Base-by-base conservation (phyloP, 768 basidiomycete species). In the Lactarius indigo region DNA sequence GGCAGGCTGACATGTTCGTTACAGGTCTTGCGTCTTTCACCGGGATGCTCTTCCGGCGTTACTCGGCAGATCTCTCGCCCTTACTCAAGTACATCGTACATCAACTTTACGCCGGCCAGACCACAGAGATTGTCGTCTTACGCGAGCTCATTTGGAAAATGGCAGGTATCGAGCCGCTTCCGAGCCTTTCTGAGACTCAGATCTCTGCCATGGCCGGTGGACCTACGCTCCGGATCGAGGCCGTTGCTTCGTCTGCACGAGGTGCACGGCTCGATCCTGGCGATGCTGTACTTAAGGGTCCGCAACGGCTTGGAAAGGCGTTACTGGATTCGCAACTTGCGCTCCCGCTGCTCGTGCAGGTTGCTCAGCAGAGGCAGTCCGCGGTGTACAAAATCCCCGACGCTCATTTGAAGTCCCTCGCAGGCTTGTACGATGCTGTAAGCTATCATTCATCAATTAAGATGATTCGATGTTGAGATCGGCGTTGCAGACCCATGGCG, bases 111-210 rank as follows among this genome's bases (percentile, higher is more conserved):
- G 85, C 86, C 56, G 88, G 87, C 41, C 88, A 94, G 73, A 85
- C 92, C 1, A 89, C 91, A 13, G 95, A 98, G 72, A 88, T 98
- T 54, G 84, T 95, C 26, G 91, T 98, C 28, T 81, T 99, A n/a
- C 86, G 90, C 37, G 94, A 96, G 73, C 79, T 99, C 59, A 93
- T 98, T 59, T 90, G 88, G 84, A 92, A 94, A 75, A 96, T 98
- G 94, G 90, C 94, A 6, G 94, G 92, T 4, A 92, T 97, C 65
- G 90, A 96, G 72, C 93, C 94, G 4, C 79, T 97, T 59, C 92
- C 93, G 0, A 94, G 89, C 75, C 79, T 98, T 42, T 92, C 94
- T 0, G 94, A 97, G 67, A 82, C 87, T 0, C 96, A 98, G 76
- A 87, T 98, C 60, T 76, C 83, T 47, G 93, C 93, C 6, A 96